These are phyloP conservation scores for Pseudogymnoascus sp. DNA, from an alignment of 2,329 filamentous ascomycete genomes.

Conservation along the genomic window DNA sequence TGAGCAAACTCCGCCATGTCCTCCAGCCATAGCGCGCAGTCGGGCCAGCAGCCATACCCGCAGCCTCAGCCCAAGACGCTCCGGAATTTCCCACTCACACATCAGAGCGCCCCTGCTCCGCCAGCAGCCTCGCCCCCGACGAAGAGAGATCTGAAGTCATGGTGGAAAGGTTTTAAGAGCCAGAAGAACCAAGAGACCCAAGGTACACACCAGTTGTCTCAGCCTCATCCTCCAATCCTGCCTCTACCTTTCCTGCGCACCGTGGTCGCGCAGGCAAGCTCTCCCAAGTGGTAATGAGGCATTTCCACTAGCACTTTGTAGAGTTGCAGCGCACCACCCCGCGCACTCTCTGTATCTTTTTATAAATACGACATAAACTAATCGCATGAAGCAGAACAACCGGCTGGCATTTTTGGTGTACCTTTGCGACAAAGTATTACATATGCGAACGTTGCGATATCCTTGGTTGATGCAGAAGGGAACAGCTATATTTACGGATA, in stretches of 20 bases:
- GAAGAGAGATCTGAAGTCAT: slow-evolving; percentile 82
- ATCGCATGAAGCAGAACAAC: slow-evolving; percentile 22
- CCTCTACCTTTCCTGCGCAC: not conserved
- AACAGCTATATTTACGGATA: slow-evolving; percentile 98
- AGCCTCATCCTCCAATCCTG: not conserved
- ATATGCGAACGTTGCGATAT: slow-evolving; percentile 97
- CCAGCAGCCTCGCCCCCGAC: slow-evolving; percentile 61
- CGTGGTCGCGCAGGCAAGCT: not conserved
- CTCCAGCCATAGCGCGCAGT: not conserved
- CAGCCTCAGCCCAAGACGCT: not conserved
- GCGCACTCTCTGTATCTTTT: not conserved
- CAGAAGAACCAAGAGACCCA: slow-evolving; percentile 47
- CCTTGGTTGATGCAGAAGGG: slow-evolving; percentile 82
- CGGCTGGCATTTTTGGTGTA: slow-evolving; percentile 85
- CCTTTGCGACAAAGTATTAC: slow-evolving; percentile 89
- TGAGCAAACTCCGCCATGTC: slow-evolving; percentile 3
- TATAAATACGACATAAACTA: not conserved
- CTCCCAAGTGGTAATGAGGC: not conserved
- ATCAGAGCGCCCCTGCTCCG: not conserved
- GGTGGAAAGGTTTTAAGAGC: slow-evolving; percentile 92
- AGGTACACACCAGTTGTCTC: slow-evolving; percentile 35
- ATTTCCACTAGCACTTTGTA: not conserved
- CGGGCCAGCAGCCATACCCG: not conserved
- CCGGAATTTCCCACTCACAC: not conserved
- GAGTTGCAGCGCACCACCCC: not conserved